Conservation (phyloP, 2,329 filamentous ascomycete species). For the Fusarium nurragi region DNA sequence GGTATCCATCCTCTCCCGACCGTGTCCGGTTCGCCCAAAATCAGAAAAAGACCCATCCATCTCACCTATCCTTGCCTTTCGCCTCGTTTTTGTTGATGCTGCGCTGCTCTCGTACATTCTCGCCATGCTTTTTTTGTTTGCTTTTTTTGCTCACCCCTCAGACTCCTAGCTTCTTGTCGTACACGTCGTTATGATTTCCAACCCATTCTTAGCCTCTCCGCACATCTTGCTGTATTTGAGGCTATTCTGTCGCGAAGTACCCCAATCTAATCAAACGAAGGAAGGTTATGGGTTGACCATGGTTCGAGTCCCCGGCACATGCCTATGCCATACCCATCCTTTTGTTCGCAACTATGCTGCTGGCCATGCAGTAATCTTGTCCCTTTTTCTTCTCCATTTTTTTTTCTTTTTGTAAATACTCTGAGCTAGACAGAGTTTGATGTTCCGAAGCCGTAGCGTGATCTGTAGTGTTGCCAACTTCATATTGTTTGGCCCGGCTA, state of each 20-base stretch:
- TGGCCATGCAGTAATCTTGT: not conserved
- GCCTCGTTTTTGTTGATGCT: constrained; percentile 2
- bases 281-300: constrained; percentile 18
- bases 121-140: constrained; percentile 9
- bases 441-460: constrained; percentile 18
- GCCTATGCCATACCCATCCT: constrained; percentile 20
- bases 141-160: constrained; percentile 2
- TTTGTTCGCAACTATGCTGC: constrained; percentile 1
- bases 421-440: not conserved
- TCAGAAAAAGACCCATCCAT: constrained; percentile 3
- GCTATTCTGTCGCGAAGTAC: constrained; percentile 4
- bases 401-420: not conserved
- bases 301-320: constrained; percentile 31
- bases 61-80: constrained; percentile 4
- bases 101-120: constrained; percentile 37
- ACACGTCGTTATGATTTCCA: constrained; percentile 34
- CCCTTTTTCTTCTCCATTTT: not conserved
- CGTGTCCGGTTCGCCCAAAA: constrained; percentile 2
- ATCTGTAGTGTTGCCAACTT: constrained; percentile 2
- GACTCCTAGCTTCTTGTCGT: constrained; percentile 33
- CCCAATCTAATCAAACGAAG: constrained; percentile 31
- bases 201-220: not conserved
- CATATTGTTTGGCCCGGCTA: not conserved
- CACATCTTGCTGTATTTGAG: not conserved
- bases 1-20: constrained; percentile 32